Evolutionary conservation across 331 rosid species (phyloP).

Genomic region (Cydonia oblonga): DNA sequence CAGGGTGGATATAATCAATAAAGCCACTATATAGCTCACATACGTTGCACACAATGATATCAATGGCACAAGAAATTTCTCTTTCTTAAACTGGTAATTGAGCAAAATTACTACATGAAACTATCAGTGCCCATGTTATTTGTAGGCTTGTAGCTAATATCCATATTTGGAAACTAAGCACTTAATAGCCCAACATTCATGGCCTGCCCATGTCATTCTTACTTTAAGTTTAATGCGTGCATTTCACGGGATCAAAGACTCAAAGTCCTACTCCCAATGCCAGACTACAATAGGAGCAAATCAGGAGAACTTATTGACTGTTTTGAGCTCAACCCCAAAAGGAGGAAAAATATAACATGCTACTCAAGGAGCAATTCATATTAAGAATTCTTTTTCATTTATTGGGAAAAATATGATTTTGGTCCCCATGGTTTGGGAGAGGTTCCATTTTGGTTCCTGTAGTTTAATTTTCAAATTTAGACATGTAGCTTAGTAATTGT

Average conservation of each 20-base stretch:
- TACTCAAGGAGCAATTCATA: neutral
- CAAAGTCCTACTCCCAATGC: neutral
- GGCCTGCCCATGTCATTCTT: neutral
- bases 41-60: neutral
- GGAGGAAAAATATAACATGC: neutral
- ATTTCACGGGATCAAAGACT: neutral
- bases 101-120: neutral
- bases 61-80: neutral
- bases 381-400: neutral
- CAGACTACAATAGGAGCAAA: neutral
- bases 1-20: neutral
- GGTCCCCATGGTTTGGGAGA: no score
- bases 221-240: neutral
- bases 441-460: no score
- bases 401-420: neutral
- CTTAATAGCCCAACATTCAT: neutral
- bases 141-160: neutral
- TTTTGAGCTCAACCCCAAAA: neutral
- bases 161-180: neutral
- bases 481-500: neutral
- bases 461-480: neutral
- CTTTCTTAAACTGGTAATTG: neutral
- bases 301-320: neutral
- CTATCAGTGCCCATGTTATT: neutral
- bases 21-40: neutral